A percentile compares a stretch with the other conserved stretches of the same genome.
These are phyloP conservation scores for Saccharomycopsis fibuligera DNA, from an alignment of 805 yeast genomes.

Conservation along the genomic window DNA sequence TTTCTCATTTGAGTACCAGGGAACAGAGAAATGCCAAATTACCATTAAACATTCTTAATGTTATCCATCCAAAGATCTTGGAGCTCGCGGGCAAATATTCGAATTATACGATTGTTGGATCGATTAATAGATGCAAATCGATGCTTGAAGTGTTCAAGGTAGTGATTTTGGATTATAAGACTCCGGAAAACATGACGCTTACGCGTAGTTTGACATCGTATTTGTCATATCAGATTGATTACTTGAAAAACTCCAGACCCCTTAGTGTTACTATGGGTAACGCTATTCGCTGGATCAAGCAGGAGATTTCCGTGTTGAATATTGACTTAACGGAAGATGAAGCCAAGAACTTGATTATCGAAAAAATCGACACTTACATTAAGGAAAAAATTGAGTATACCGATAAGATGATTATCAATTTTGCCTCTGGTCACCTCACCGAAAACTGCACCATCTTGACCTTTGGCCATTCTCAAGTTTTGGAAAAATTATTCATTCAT, in stretches of 20 bases:
- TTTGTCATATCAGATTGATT: slow-evolving; percentile 88
- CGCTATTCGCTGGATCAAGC: slow-evolving; percentile 95
- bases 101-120: slow-evolving; percentile 82
- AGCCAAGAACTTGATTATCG: slow-evolving; percentile 61
- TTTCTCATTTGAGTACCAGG: slow-evolving; percentile 74
- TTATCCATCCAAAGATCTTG: slow-evolving; percentile 82
- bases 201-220: slow-evolving; percentile 85
- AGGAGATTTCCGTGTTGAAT: slow-evolving; percentile 77
- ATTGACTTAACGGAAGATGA: slow-evolving; percentile 61
- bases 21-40: slow-evolving; percentile 54
- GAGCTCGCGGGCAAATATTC: slow-evolving; percentile 75
- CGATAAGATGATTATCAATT: slow-evolving; percentile 73
- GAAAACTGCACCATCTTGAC: slow-evolving; percentile 78
- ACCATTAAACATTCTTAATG: slow-evolving; percentile 47
- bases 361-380: slow-evolving; percentile 71
- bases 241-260: slow-evolving; percentile 84
- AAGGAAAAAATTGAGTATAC: slow-evolving; percentile 80
- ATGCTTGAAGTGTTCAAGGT: slow-evolving; percentile 80
- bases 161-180: slow-evolving; percentile 71
- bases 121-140: slow-evolving; percentile 75
- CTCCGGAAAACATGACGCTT: slow-evolving; percentile 81
- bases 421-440: slow-evolving; percentile 70
- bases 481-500: slow-evolving; percentile 63
- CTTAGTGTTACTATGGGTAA: slow-evolving; percentile 94
- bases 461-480: slow-evolving; percentile 82